Evolutionary conservation across 306 rosid species (phyloP).

Genomic region (Casuarina equisetifolia): DNA sequence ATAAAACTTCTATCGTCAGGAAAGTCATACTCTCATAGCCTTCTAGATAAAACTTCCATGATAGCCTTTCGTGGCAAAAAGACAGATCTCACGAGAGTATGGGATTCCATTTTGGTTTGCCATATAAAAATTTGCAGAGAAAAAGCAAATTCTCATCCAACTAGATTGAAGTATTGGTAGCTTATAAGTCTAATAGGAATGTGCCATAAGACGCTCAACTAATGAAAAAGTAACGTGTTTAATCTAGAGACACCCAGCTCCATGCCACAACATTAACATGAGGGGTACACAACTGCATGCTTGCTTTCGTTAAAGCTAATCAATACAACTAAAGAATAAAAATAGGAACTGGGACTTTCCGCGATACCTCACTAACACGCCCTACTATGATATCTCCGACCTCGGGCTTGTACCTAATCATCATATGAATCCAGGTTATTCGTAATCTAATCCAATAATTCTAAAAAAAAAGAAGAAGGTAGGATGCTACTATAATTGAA

Average conservation of each 20-base stretch:
- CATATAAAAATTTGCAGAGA: not conserved
- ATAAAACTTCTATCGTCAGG: not conserved
- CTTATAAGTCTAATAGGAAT: not conserved
- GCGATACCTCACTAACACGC: constrained; percentile 75
- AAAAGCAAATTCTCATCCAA: not conserved
- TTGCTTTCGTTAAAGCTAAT: not conserved
- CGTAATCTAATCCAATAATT: not conserved
- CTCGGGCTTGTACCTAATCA: constrained; percentile 82
- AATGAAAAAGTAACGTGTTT: not conserved
- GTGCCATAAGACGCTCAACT: not conserved
- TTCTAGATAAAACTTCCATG: not conserved
- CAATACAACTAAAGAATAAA: not conserved
- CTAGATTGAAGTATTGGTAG: not conserved
- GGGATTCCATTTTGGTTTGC: not conserved
- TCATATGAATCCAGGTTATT: constrained; percentile 8
- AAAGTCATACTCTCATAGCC: not conserved
- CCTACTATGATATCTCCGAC: constrained; percentile 89
- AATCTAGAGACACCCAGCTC: not conserved
- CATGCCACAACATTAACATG: not conserved
- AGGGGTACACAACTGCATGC: not conserved
- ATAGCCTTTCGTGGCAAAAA: not conserved
- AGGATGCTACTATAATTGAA: not conserved
- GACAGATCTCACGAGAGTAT: not conserved
- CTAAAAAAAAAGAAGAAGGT: not conserved
- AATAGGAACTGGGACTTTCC: not conserved